These are phyloP conservation scores for Erysimum pusillum DNA, from an alignment of 441 rosid genomes.

Conservation along the genomic window DNA sequence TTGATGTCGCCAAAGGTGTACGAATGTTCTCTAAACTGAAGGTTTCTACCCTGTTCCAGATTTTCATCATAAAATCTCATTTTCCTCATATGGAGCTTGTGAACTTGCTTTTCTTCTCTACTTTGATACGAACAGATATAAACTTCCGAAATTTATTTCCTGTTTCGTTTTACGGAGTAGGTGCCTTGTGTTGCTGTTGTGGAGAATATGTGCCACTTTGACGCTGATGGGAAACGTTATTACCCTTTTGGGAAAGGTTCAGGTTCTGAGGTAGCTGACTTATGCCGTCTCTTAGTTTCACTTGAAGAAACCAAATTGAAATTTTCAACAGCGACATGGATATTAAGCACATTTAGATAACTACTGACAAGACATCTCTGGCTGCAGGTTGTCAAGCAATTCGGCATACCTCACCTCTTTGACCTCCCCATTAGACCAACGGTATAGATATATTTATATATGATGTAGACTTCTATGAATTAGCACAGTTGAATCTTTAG, in stretches of 20 bases:
- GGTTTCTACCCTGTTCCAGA: conserved; percentile 52
- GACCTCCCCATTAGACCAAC: conserved; percentile 96
- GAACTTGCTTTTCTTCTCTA: conserved; percentile 17
- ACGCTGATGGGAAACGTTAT: conserved; percentile 93
- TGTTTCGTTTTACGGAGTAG: conserved; percentile 51
- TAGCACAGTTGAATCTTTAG: conserved; percentile 10
- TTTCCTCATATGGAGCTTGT: conserved; percentile 7
- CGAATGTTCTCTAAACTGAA: conserved; percentile 98
- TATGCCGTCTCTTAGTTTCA: conserved; percentile 12
- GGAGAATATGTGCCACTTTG: conserved; percentile 98
- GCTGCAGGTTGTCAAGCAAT: conserved; percentile 91
- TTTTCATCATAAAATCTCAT: background rate
- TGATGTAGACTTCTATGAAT: background rate
- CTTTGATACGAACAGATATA: conserved; percentile 28
- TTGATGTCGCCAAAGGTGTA: conserved; percentile 97
- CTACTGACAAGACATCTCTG: conserved; percentile 34
- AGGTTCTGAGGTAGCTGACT: conserved; percentile 77
- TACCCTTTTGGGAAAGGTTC: conserved; percentile 99
- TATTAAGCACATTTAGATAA: background rate
- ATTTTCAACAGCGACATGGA: background rate
- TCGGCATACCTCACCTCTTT: conserved; percentile 95
- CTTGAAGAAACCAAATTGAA: background rate
- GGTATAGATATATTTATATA: conserved; percentile 38
- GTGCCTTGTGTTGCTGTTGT: conserved; percentile 97
- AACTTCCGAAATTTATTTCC: conserved; percentile 27